Percentiles rank a stretch among this genome's conserved stretches.
Conservation (phyloP, 1,139 yeast genomes). For the Debaryomyces fabryi region DNA sequence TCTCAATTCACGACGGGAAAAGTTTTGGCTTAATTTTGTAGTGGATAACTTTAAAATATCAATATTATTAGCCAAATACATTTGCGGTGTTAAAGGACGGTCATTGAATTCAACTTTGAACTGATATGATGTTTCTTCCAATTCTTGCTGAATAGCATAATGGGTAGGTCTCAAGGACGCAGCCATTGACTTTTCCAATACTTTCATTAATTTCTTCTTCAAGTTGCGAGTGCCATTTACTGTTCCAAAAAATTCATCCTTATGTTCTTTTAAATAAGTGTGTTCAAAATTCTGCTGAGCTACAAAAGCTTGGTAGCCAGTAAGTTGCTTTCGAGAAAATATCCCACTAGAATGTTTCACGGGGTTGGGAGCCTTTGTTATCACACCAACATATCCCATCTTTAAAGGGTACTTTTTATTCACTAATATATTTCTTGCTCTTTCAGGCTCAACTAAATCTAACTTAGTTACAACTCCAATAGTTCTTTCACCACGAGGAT, state of each 20-base stretch:
- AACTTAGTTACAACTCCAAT: constrained; percentile 94
- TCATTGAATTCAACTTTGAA: constrained; percentile 97
- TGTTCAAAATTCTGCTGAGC: constrained; percentile 71
- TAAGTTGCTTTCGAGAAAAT: constrained; percentile 37
- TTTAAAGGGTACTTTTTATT: constrained; percentile 85
- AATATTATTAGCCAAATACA: constrained; percentile 88
- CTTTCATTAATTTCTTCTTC: constrained; percentile 79
- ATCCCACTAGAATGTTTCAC: constrained; percentile 24
- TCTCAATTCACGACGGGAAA: constrained; percentile 81
- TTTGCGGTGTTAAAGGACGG: constrained; percentile 88
- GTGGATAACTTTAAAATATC: constrained; percentile 86
- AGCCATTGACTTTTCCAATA: constrained; percentile 91
- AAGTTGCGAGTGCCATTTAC: constrained; percentile 76
- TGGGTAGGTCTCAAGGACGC: constrained; percentile 86
- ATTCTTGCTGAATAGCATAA: constrained; percentile 80
- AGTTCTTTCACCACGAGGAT: constrained; percentile 92
- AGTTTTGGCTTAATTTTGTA: constrained; percentile 80
- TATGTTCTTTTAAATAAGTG: constrained; percentile 59
- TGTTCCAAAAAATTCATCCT: constrained; percentile 62
- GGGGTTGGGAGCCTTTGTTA: constrained; percentile 70
- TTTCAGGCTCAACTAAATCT: constrained; percentile 80
- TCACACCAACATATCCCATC: constrained; percentile 98
- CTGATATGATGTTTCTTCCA: constrained; percentile 90
- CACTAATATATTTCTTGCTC: constrained; percentile 67
- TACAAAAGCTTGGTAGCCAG: constrained; percentile 51